phyloP scores from a whole-genome alignment of 2,329 filamentous ascomycete genomes.

The Penicillium vulpinum region DNA sequence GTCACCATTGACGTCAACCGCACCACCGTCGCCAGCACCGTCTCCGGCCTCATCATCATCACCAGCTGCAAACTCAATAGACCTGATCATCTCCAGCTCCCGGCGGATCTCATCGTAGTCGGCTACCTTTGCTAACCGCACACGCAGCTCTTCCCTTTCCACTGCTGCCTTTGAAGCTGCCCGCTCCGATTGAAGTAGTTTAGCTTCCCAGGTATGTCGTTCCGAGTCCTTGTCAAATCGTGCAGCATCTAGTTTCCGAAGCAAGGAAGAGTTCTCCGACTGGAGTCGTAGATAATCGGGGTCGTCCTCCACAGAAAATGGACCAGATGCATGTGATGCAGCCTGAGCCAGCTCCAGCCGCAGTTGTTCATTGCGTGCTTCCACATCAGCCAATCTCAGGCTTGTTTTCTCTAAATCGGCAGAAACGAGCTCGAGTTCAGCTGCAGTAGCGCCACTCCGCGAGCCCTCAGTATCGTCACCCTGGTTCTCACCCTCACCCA shows the following conservation, averaged over 20 bases:
- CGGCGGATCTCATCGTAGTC: conserved; percentile 97
- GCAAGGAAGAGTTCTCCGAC: conserved; percentile 88
- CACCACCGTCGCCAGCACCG: conserved; percentile 37
- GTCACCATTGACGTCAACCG: conserved; percentile 47
- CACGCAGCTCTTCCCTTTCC: conserved; percentile 76
- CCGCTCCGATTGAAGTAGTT: conserved; percentile 75
- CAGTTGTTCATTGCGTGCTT: conserved; percentile 91
- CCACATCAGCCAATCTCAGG: conserved; percentile 80
- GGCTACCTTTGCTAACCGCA: conserved; percentile 81
- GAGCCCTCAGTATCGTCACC: conserved; percentile 64
- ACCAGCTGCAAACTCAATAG: conserved; percentile 85
- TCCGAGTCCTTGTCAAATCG: conserved; percentile 81
- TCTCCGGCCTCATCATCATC: conserved; percentile 65
- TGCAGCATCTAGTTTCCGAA: conserved; percentile 81
- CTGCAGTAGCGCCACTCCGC: conserved; percentile 71
- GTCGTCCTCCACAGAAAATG: conserved; percentile 76
- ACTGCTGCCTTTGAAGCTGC: conserved; percentile 72
- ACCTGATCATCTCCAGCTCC: conserved; percentile 94
- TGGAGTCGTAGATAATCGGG: conserved; percentile 82
- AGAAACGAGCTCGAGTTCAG: conserved; percentile 90
- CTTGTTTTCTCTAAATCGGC: conserved; percentile 90
- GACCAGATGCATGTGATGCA: conserved; percentile 65
- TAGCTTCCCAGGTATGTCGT: conserved; percentile 73
- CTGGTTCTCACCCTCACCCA: conserved; percentile 68
- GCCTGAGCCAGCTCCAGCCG: conserved; percentile 86